Base-by-base conservation (phyloP, 345 rosid species). In the Eucalyptus virginea region DNA sequence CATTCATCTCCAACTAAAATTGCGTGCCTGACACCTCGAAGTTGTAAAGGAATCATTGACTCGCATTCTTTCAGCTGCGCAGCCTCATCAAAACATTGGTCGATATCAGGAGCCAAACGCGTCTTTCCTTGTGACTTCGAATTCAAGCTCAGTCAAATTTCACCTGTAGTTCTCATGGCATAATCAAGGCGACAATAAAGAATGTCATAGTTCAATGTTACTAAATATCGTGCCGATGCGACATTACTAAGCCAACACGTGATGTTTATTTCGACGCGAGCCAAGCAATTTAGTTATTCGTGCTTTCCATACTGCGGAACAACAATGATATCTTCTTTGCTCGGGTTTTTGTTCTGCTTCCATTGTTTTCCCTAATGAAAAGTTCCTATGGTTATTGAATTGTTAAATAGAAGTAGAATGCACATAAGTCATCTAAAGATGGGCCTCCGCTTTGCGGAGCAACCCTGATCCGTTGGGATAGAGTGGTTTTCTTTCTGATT, bases 1-100 rank as follows among this genome's bases (percentile, higher is more conserved):
- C 45, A 21, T 48, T 89, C 90, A 86, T 89, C 90, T 23, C 88
- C 90, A 44, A 89, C 80, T 48, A 89, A 87, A 86, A 89, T 37
- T 34, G 85, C 88, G 1, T 89, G 85, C 47, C 7, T 62, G 1
- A 86, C 28, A 17, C 62, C 90, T 4, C 1, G 47, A 89, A 86
- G 85, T 62, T 89, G 88, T 9, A 89, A 24, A 13, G 85, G 90
- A 19, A 88, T 88, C 54, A 56, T n/a, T 14, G 87, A 83, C 77
- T 88, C 87, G 4, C 87, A 88, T 88, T 89, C 88, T 65, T 86
- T 89, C 12, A 86, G 34, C 49, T 85, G 88, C 2, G 65, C 81
- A 7, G 90, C 88, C 56, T 89, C 90, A 34, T 89, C 60, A 32
- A 34, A n/a, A 4, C 77, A 7, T n/a, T 18, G 21, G 10, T 67